A percentile compares a stretch with the other conserved stretches of the same genome.
phyloP scores from a whole-genome alignment of 768 basidiomycete genomes.

The Boletales sp. region DNA sequence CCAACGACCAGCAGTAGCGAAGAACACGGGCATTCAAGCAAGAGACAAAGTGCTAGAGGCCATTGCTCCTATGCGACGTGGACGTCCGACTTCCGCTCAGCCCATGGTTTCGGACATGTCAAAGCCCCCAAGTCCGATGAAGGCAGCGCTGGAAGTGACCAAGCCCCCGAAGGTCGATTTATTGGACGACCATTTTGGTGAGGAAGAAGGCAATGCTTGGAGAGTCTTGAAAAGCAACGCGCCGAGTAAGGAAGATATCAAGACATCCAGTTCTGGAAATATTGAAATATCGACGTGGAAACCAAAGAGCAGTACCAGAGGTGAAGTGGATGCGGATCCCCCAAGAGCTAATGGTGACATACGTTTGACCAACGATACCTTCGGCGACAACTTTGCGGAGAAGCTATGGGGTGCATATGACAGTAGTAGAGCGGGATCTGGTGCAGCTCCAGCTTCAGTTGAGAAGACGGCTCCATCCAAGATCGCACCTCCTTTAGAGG shows the following conservation, averaged over 20 bases:
- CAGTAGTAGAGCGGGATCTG: slow-evolving; percentile 12
- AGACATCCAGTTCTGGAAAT: slow-evolving; percentile 25
- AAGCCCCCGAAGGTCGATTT: slow-evolving; percentile 28
- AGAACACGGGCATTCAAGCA: slow-evolving; percentile 57
- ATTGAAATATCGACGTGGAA: slow-evolving; percentile 27
- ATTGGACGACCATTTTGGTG: slow-evolving; percentile 34
- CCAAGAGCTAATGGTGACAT: slow-evolving; percentile 21
- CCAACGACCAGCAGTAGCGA: slow-evolving; percentile 20
- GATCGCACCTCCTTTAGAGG: slow-evolving; percentile 24
- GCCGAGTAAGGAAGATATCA: slow-evolving; percentile 9
- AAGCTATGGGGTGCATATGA: slow-evolving; percentile 55
- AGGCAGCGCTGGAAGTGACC: slow-evolving; percentile 8
- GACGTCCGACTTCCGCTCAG: slow-evolving; percentile 47
- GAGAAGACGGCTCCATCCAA: slow-evolving; percentile 22
- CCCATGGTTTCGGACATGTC: slow-evolving; percentile 35
- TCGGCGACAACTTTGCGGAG: slow-evolving; percentile 67
- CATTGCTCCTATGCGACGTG: slow-evolving; percentile 74
- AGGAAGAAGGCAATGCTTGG: slow-evolving; percentile 49
- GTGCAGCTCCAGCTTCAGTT: not conserved
- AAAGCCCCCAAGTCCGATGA: slow-evolving; percentile 22
- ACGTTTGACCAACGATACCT: slow-evolving; percentile 32
- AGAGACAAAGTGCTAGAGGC: slow-evolving; percentile 78
- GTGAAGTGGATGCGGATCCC: slow-evolving; percentile 34
- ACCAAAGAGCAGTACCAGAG: slow-evolving; percentile 18
- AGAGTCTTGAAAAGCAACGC: slow-evolving; percentile 32